Base-by-base conservation (phyloP, 108 stramenopile genomes). In the Poteriospumella lacustris region DNA sequence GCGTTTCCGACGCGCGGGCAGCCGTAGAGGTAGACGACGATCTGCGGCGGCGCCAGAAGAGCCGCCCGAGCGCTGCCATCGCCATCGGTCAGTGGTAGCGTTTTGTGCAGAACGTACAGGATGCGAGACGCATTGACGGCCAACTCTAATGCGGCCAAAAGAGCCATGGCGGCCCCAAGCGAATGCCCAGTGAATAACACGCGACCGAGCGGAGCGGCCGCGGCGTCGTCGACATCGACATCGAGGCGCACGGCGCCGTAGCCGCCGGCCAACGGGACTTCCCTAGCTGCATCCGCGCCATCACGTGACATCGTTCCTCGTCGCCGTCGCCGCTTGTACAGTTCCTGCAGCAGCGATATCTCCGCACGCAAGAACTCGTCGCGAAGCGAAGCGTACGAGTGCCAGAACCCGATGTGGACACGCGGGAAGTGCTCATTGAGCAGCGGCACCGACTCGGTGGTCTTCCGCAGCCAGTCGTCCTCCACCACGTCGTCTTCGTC, bases 1-100 rank as follows among this genome's bases (percentile, higher is more conserved):
- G 36, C 36, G 24, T 73, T 73, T 3, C 70, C 70, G 5, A 73
- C n/a, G 26, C 70, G 43, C 38, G 70, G 70, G 36, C 40, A 29
- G 31, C 70, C 70, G 42, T 12, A 73, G 31, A 5, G 9, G 36
- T 73, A 73, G 31, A 73, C 42, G 3, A 34, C 28, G 19, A 56
- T 15, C 24, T 19, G 52, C 15, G 52, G 52, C 24, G 24, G 52
- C 24, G 15, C 19, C 9, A 19, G 9, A 15, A 52, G 19, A 52
- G 9, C 19, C 9, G 47, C 9, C 15, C 19, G 47, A 52, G 19
- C 47, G 19, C 47, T 52, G 47, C 15, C 9, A 19, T 52, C 19
- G 15, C 9, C 19, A 19, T 9, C 9, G 19, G 47, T 15, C 15
- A 9, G 9, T 52, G 9, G 15, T 15, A 15, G 9, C 15, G 9